Evolutionary conservation across 352 stramenopile species (phyloP), one percentile per base, ranked within the genome.

Genomic region (Phytopythium litorale): DNA sequence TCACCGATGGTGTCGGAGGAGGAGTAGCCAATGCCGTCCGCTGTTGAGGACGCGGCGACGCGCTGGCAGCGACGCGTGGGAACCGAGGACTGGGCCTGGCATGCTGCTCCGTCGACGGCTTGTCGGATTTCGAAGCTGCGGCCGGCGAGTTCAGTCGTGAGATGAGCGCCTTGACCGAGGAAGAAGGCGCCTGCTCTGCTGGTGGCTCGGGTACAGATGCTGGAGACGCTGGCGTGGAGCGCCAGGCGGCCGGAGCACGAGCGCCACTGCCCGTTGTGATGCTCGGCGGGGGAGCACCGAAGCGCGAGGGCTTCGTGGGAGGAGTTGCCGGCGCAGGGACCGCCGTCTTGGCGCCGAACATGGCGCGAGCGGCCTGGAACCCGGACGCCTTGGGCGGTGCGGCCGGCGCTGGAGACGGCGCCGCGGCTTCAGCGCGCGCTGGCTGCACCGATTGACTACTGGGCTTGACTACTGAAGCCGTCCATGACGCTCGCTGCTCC

Each of bases 321-420:
- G 62, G 55, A 9, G 67, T 21, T 5, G 58, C 43, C 6, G 53
- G 57, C 13, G 52, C 16, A 7, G 53, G 7, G 19, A 30, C 33
- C 40, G 42, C 5, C 28, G 66, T 56, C 56, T 68, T 76, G 38
- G 65, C 62, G 51, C 73, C 69, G 43, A 76, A 76, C 54, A 73
- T 45, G 15, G 69, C 65, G 8, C 69, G 65, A 9, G 65, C 62
- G n/a, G 63, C 64, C 45, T 62, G 65, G 46, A 76, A 76, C 12
- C 53, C 61, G 7, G 58, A 25, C 30, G 68, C 67, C 21, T 60
- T 57, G 25, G 42, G 1, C 16, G 33, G 23, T 3, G 60, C 56
- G 16, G 64, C 63, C 19, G 42, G 42, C 8, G 30, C n/a, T 30
- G 49, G 28, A 32, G 37, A 38, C 7, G 45, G 28, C 49, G 25